Conservation (phyloP, 768 basidiomycete genomes). For the Auriscalpium orientale region DNA sequence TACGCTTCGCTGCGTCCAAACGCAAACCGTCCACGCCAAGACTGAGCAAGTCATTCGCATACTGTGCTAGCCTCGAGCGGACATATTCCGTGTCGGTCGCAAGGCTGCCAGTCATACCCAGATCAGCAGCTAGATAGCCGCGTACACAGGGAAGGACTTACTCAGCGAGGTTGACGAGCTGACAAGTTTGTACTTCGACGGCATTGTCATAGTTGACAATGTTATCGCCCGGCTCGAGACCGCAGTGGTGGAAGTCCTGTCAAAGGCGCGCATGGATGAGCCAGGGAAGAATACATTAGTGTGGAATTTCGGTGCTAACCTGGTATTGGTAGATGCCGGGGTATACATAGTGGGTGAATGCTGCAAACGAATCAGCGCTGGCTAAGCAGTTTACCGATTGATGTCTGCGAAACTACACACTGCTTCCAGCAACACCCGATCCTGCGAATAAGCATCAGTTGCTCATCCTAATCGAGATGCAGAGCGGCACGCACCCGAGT, state of each 20-base stretch:
- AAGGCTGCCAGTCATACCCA: conserved; percentile 30
- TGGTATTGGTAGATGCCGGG: conserved; percentile 20
- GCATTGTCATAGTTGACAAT: conserved; percentile 49
- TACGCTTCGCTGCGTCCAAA: conserved; percentile 61
- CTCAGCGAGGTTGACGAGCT: conserved; percentile 34
- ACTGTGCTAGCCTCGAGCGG: conserved; percentile 41
- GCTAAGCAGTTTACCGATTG: too few species aligned
- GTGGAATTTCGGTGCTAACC: not conserved
- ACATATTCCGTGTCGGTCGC: conserved; percentile 59
- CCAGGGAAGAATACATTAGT: not conserved
- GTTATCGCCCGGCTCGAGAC: conserved; percentile 38
- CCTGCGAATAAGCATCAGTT: conserved; percentile 19
- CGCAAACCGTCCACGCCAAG: conserved; percentile 59
- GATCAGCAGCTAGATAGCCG: not conserved
- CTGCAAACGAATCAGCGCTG: not conserved
- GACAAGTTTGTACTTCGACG: conserved; percentile 40
- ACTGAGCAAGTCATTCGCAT: conserved; percentile 53
- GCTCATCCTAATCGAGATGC: not conserved
- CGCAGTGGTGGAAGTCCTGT: conserved; percentile 61
- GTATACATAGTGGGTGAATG: conserved; percentile 43
- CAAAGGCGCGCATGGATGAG: not conserved
- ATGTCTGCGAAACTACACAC: not conserved
- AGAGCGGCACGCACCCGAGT: conserved; percentile 19
- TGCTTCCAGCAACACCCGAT: conserved; percentile 9
- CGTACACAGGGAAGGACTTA: conserved; percentile 13